Conservation (phyloP, 2,329 filamentous ascomycete species). For the Aureobasidium uvarum region DNA sequence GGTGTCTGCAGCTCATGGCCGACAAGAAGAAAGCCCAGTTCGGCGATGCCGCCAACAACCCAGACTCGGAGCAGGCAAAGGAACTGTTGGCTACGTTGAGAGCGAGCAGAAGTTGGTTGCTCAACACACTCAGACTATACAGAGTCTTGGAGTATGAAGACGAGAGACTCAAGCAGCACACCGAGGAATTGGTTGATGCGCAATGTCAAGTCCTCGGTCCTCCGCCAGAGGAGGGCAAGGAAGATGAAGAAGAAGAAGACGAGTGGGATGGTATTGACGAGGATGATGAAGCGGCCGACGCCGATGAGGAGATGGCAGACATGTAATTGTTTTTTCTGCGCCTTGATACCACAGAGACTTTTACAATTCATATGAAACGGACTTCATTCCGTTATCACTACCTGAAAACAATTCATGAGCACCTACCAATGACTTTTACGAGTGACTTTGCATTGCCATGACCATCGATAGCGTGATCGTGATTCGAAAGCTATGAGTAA, state of each 20-base stretch:
- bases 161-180: conserved; percentile 71
- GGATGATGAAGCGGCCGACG: conserved; percentile 39
- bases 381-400: conserved; percentile 11
- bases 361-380: background rate
- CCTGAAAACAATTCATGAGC: background rate
- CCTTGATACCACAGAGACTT: conserved; percentile 18
- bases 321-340: conserved; percentile 19
- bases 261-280: conserved; percentile 40
- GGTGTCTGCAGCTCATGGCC: conserved; percentile 79
- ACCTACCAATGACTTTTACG: background rate
- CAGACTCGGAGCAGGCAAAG: conserved; percentile 30
- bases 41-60: conserved; percentile 28
- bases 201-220: conserved; percentile 48
- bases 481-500: no score
- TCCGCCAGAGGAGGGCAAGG: conserved; percentile 44
- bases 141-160: conserved; percentile 79
- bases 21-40: conserved; percentile 59
- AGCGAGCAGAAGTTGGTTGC: conserved; percentile 78
- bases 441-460: background rate
- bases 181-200: conserved; percentile 63
- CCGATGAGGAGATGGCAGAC: conserved; percentile 37
- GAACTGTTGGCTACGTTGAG: conserved; percentile 56
- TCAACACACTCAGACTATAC: conserved; percentile 77
- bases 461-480: background rate
- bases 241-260: conserved; percentile 44